phyloP scores from a whole-genome alignment of 306 rosid species.

The Gastrolobium villosum region DNA sequence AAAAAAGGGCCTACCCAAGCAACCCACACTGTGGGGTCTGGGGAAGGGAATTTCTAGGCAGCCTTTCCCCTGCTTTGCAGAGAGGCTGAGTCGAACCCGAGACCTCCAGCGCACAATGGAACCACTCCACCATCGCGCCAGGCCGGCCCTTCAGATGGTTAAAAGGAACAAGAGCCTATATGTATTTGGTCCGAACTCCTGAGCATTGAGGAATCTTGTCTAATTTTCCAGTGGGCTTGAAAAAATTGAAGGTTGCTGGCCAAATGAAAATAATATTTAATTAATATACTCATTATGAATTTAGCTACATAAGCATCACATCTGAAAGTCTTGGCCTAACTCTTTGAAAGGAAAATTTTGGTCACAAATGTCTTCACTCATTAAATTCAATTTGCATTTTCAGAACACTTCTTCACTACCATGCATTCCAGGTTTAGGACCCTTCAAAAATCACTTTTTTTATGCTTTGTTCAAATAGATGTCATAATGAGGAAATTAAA shows the following conservation, averaged over 20 bases:
- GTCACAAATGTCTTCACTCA: not conserved
- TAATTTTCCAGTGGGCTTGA: slow-evolving; percentile 3
- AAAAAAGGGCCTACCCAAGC: too few species aligned
- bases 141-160: too few species aligned
- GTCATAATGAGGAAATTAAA: not conserved
- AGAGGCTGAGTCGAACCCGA: too few species aligned
- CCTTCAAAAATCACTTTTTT: not conserved
- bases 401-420: not conserved
- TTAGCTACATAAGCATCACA: not conserved
- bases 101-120: too few species aligned
- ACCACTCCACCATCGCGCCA: too few species aligned
- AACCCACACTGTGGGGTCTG: too few species aligned
- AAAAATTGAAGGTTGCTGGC: slow-evolving; percentile 1
- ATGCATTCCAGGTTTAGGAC: not conserved
- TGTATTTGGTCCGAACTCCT: not conserved
- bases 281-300: slow-evolving; percentile 17
- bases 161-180: slow-evolving; percentile 6
- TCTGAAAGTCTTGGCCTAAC: slow-evolving; percentile 30
- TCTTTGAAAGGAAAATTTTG: slow-evolving; percentile 3
- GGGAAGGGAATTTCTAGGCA: too few species aligned
- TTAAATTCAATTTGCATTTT: slow-evolving; percentile 13
- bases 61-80: too few species aligned
- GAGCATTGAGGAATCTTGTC: slow-evolving; percentile 12
- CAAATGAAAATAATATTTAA: not conserved
- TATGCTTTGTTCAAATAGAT: not conserved